phyloP scores from a whole-genome alignment of 2,329 filamentous ascomycete species.

The Colletotrichum graminicola region DNA sequence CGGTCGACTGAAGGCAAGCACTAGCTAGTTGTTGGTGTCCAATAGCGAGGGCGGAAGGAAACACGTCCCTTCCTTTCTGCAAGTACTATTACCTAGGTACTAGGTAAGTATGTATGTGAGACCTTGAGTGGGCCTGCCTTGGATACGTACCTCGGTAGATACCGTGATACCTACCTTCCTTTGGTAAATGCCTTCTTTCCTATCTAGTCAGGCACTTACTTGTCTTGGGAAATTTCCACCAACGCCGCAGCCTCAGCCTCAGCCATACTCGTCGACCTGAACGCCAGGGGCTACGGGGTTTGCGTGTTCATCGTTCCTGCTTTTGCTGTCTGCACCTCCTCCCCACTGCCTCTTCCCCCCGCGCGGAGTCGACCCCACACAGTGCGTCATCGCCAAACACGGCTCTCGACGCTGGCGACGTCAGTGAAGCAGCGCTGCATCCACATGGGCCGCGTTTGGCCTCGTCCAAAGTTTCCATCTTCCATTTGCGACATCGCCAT shows the following conservation, averaged over 20 bases:
- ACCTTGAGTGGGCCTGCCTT: too few relatives aligned
- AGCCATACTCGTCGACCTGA: too few relatives aligned
- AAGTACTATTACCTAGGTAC: too few relatives aligned
- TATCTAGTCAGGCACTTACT: too few relatives aligned
- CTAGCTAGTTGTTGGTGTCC: too few relatives aligned
- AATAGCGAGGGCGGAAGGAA: not conserved
- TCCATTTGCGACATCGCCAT: conserved; percentile 1
- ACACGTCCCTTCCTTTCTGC: too few relatives aligned
- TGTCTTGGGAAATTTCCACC: too few relatives aligned
- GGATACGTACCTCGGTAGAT: too few relatives aligned
- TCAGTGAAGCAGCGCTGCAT: conserved; percentile 30
- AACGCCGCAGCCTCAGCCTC: not conserved
- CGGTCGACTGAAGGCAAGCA: conserved; percentile 17
- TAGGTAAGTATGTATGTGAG: too few relatives aligned
- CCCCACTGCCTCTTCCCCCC: not conserved
- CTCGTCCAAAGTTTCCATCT: not conserved
- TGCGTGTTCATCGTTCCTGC: not conserved
- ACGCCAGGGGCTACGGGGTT: too few relatives aligned
- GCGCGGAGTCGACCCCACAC: not conserved
- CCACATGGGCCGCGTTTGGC: not conserved
- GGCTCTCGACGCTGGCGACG: conserved; percentile 12
- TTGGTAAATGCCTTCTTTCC: too few relatives aligned
- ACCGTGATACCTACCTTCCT: too few relatives aligned
- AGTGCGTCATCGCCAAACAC: not conserved
- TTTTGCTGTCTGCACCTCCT: not conserved